phyloP scores from a whole-genome alignment of 495 filamentous ascomycete species.

The Trypethelium eluteriae region DNA sequence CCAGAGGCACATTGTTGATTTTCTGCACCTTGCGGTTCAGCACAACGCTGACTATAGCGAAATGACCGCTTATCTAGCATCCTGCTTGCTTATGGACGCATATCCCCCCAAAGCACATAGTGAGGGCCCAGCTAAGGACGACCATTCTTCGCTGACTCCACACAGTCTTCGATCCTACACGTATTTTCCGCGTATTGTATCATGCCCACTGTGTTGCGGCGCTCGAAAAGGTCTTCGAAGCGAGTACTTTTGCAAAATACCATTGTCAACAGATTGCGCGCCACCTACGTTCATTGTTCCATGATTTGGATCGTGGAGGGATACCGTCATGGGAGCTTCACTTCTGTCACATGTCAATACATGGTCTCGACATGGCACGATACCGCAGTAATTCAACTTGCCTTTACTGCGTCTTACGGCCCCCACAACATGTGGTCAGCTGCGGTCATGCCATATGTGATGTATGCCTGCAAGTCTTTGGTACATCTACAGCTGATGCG shows the following conservation, averaged over 20 bases:
- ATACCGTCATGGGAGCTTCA: not conserved
- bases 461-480: constrained; percentile 29
- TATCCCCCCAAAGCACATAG: not conserved
- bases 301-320: not conserved
- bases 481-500: constrained; percentile 12
- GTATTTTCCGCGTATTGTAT: not conserved
- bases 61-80: not conserved
- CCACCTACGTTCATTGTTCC: not conserved
- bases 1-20: not conserved
- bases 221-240: not conserved
- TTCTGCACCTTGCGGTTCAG: not conserved
- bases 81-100: not conserved
- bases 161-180: not conserved
- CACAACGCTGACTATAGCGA: not conserved
- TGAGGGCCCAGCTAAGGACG: not conserved
- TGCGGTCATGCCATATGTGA: constrained; percentile 35
- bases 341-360: not conserved
- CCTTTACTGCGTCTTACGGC: constrained; percentile 27
- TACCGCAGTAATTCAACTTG: constrained; percentile 16
- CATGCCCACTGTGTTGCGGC: not conserved
- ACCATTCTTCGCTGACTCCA: not conserved
- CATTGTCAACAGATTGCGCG: not conserved
- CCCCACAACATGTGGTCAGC: constrained; percentile 29
- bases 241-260: not conserved
- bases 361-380: not conserved